Conservation (phyloP, 1,284 basidiomycete species). For the Cryptococcus sp. region DNA sequence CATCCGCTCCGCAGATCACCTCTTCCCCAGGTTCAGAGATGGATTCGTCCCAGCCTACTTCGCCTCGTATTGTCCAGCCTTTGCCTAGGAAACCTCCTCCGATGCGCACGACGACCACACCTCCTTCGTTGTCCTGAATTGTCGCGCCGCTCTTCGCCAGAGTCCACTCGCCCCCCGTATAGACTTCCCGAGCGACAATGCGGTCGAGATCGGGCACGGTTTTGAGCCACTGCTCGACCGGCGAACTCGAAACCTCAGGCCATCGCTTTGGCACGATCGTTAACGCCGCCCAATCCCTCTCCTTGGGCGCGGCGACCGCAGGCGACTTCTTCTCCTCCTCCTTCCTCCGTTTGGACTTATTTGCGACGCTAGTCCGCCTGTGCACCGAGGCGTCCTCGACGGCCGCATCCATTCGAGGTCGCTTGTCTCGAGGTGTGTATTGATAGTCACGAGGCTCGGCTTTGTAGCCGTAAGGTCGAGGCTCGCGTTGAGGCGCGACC, state of each 20-base stretch:
- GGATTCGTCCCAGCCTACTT: slow-evolving; percentile 47
- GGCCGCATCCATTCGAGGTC: slow-evolving; percentile 46
- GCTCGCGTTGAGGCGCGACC: slow-evolving; percentile 36
- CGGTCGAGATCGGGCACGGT: slow-evolving; percentile 20
- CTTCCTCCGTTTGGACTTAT: slow-evolving; percentile 37
- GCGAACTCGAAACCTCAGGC: slow-evolving; percentile 36
- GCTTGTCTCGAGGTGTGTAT: slow-evolving; percentile 41
- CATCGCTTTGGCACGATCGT: slow-evolving; percentile 26
- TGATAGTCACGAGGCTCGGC: slow-evolving; percentile 34
- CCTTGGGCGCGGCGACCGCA: slow-evolving; percentile 7
- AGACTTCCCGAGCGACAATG: slow-evolving; percentile 27
- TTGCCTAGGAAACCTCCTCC: slow-evolving; percentile 39
- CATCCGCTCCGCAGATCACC: slow-evolving; percentile 23
- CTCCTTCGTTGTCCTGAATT: slow-evolving; percentile 28
- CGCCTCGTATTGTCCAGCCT: slow-evolving; percentile 46
- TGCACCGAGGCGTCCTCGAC: slow-evolving; percentile 42
- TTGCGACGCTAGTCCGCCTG: slow-evolving; percentile 14
- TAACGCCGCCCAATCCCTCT: slow-evolving; percentile 32
- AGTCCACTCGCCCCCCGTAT: slow-evolving; percentile 36
- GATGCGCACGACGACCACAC: slow-evolving; percentile 37
- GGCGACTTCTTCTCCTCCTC: slow-evolving; percentile 38
- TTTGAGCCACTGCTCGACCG: slow-evolving; percentile 39
- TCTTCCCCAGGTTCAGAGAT: slow-evolving; percentile 10
- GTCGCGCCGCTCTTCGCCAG: slow-evolving; percentile 23
- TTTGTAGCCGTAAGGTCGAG: slow-evolving; percentile 42